Percentiles rank a stretch among this genome's conserved stretches.
phyloP scores from a whole-genome alignment of 176 grass and related monocot genomes.

The Puya raimondii region DNA sequence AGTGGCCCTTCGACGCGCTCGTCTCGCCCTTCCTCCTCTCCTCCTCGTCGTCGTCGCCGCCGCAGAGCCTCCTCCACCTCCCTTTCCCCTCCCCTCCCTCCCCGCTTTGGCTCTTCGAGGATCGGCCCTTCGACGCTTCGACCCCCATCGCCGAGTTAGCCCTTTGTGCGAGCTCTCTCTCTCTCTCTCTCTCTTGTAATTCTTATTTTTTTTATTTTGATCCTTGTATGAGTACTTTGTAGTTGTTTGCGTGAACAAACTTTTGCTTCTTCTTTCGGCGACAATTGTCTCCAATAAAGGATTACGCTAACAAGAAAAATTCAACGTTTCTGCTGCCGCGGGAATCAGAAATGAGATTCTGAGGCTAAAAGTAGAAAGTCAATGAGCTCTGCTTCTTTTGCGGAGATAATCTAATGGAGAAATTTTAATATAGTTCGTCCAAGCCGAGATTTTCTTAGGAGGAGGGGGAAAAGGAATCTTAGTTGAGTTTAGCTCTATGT shows the following conservation, averaged over 20 bases:
- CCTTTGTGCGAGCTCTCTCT: background rate
- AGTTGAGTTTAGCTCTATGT: too few relatives aligned
- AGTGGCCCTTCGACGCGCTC: slow-evolving; percentile 69
- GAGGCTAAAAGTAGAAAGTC: too few relatives aligned
- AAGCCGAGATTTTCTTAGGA: too few relatives aligned
- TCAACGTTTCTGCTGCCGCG: background rate
- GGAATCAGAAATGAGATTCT: too few relatives aligned
- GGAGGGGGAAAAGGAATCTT: too few relatives aligned
- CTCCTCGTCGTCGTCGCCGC: slow-evolving; percentile 27
- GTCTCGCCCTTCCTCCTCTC: slow-evolving; percentile 37
- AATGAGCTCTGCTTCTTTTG: too few relatives aligned
- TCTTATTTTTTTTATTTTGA: background rate
- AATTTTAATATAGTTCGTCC: too few relatives aligned
- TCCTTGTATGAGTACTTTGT: background rate
- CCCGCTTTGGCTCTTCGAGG: slow-evolving; percentile 25
- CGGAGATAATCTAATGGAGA: too few relatives aligned
- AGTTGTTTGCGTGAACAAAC: background rate
- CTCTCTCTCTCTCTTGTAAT: slow-evolving; percentile 4
- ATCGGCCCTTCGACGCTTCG: slow-evolving; percentile 62
- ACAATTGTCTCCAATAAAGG: background rate
- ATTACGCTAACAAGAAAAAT: background rate
- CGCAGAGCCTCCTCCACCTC: slow-evolving; percentile 16
- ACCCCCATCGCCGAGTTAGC: slow-evolving; percentile 24
- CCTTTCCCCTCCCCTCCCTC: slow-evolving; percentile 3
- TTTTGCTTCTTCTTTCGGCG: background rate